A percentile compares a stretch with the other conserved stretches of the same genome.
Evolutionary conservation across 2,329 filamentous ascomycete species (phyloP).

Genomic region (Parasarocladium wereldwijsianum): DNA sequence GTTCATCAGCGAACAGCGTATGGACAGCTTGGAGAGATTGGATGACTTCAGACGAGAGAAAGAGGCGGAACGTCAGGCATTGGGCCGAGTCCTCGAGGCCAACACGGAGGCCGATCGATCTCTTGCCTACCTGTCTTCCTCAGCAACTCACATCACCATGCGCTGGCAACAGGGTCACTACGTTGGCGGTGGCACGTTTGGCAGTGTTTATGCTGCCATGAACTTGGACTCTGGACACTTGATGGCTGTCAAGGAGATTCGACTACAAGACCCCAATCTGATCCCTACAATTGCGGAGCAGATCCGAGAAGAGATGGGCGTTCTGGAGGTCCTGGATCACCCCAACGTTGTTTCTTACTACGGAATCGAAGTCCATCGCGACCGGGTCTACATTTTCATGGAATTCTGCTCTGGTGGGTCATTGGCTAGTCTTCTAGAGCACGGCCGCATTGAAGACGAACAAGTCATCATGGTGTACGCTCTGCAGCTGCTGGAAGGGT

Average conservation of each 20-base stretch:
- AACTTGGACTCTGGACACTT: constrained; percentile 90
- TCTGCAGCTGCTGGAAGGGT: constrained; percentile 81
- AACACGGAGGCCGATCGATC: constrained; percentile 94
- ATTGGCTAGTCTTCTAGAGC: constrained; percentile 75
- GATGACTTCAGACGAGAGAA: constrained; percentile 67
- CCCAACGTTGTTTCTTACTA: constrained; percentile 97
- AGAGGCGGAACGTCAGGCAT: constrained; percentile 70
- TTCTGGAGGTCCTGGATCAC: constrained; percentile 88
- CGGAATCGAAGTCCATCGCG: constrained; percentile 92
- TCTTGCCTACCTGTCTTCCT: constrained; percentile 83
- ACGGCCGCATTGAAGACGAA: constrained; percentile 94
- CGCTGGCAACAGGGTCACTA: constrained; percentile 99
- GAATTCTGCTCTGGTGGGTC: constrained; percentile 96
- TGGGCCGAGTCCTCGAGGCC: constrained; percentile 79
- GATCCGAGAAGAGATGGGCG: constrained; percentile 93
- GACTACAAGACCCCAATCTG: constrained; percentile 87
- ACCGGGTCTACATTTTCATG: constrained; percentile 99
- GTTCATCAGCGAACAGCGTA: constrained; percentile 60
- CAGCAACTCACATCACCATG: constrained; percentile 86
- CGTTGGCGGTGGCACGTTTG: constrained; percentile 91
- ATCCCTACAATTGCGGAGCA: constrained; percentile 89
- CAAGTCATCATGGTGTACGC: constrained; percentile 96
- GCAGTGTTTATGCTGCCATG: constrained; percentile 93
- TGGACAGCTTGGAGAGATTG: constrained; percentile 57
- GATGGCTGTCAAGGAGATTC: constrained; percentile 98